Percentiles rank a stretch among this genome's conserved stretches.
These are phyloP conservation scores for Eucalyptus globulus DNA, from an alignment of 345 rosid species.

Conservation along the genomic window DNA sequence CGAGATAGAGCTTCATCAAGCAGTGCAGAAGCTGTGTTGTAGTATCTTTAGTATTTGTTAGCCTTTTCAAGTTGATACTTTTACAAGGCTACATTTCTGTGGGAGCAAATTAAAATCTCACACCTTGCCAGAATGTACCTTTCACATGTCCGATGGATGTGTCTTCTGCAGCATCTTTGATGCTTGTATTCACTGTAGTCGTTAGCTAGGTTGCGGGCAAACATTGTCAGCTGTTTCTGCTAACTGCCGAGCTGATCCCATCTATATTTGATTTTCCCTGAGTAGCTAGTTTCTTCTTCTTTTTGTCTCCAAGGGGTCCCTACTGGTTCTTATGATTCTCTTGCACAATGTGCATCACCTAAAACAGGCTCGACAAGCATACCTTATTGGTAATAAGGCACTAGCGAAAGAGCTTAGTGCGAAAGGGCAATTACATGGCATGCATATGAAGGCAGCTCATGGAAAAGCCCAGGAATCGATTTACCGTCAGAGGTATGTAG, in stretches of 20 bases:
- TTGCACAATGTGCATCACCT: neutral
- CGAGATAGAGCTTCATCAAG: neutral
- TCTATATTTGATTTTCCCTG: neutral
- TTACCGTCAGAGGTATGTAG: constrained; percentile 81
- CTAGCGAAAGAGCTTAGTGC: constrained; percentile 88
- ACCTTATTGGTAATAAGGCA: constrained; percentile 82
- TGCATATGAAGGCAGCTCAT: constrained; percentile 96
- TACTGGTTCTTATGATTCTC: neutral
- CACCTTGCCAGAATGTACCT: neutral
- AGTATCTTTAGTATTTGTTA: neutral
- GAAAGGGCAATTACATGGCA: constrained; percentile 84
- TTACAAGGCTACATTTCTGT: neutral
- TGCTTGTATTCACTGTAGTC: neutral
- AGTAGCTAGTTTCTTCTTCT: neutral
- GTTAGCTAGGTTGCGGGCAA: neutral
- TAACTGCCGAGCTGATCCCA: neutral
- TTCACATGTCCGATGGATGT: neutral
- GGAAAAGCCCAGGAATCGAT: constrained; percentile 95
- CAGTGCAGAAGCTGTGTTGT: neutral
- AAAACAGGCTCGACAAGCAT: constrained; percentile 85
- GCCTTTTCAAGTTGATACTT: neutral
- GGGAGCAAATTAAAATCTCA: neutral
- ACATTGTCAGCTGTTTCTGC: neutral
- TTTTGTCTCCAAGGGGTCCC: neutral
- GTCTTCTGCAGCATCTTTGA: neutral